These are phyloP conservation scores for Panellus pusillus DNA, from an alignment of 768 basidiomycete species.

Conservation along the genomic window DNA sequence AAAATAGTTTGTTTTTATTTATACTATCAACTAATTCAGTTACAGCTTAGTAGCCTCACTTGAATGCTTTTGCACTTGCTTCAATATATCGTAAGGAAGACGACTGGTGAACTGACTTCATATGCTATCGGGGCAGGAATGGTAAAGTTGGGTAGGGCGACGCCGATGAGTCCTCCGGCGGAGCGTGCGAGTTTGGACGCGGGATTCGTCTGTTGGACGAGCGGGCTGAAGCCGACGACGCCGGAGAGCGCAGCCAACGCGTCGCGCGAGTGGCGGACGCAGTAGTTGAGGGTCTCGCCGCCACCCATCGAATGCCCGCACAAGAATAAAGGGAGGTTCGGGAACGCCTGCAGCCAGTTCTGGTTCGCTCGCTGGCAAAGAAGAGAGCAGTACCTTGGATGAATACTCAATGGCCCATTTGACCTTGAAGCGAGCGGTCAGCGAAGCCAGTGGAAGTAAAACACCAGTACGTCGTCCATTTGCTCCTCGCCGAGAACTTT, in stretches of 20 bases:
- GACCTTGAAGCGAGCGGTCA: constrained; percentile 21
- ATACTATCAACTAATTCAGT: no score
- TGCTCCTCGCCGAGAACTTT: constrained; percentile 64
- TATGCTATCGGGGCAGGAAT: constrained; percentile 54
- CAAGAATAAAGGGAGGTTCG: constrained; percentile 61
- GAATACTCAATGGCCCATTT: constrained; percentile 64
- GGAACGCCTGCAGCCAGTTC: constrained; percentile 23
- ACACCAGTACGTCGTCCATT: constrained; percentile 46
- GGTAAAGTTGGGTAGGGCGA: constrained; percentile 48
- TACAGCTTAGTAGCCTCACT: no score
- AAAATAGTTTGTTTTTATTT: no score
- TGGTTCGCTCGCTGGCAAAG: no score
- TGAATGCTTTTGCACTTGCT: no score
- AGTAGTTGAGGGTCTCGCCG: constrained; percentile 59
- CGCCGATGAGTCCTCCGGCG: constrained; percentile 50
- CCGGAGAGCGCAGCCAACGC: constrained; percentile 47
- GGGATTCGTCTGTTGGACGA: constrained; percentile 63
- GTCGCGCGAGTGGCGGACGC: constrained; percentile 38
- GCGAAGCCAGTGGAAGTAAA: no score
- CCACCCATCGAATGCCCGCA: constrained; percentile 89
- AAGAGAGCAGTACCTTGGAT: constrained; percentile 29
- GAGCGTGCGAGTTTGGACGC: constrained; percentile 51
- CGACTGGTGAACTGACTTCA: constrained; percentile 42
- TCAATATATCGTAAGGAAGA: neutral
- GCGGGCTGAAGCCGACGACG: constrained; percentile 66